Evolutionary conservation across 208 protist species (phyloP).

Genomic region (Leishmania braziliensis): DNA sequence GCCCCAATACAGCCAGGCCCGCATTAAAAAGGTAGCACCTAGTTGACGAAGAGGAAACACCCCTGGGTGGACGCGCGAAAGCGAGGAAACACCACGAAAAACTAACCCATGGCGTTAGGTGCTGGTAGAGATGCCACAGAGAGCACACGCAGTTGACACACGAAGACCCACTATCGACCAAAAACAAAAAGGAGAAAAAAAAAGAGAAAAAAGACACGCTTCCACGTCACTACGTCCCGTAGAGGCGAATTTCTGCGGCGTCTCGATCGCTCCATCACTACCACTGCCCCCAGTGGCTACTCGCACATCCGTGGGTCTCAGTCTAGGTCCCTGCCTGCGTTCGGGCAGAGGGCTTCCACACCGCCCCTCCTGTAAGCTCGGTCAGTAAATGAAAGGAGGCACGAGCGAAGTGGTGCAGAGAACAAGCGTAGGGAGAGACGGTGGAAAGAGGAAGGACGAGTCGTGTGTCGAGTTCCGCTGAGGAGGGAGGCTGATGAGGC

Average conservation of each 20-base stretch:
- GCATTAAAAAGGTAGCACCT: too few species aligned
- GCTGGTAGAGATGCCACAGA: too few species aligned
- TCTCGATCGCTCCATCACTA: neutral
- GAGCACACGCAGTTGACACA: too few species aligned
- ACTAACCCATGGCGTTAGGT: too few species aligned
- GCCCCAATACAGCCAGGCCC: too few species aligned
- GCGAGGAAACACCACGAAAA: too few species aligned
- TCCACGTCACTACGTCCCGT: too few species aligned
- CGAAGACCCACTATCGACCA: too few species aligned
- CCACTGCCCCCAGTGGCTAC: neutral
- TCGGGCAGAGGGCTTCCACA: neutral
- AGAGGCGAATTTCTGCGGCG: neutral
- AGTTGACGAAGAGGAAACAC: too few species aligned
- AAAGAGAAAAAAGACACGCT: too few species aligned
- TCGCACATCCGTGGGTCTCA: neutral
- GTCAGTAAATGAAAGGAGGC: neutral
- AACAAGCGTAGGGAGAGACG: neutral
- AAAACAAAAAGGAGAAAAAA: too few species aligned
- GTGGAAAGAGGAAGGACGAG: neutral
- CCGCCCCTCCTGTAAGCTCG: neutral
- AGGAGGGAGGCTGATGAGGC: neutral
- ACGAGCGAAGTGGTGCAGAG: neutral
- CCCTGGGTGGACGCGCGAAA: too few species aligned
- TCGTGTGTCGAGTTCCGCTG: neutral
- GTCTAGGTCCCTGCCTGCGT: neutral